Base-by-base conservation (phyloP, 176 grass and related monocot species). In the Echinochloa phyllopogon region DNA sequence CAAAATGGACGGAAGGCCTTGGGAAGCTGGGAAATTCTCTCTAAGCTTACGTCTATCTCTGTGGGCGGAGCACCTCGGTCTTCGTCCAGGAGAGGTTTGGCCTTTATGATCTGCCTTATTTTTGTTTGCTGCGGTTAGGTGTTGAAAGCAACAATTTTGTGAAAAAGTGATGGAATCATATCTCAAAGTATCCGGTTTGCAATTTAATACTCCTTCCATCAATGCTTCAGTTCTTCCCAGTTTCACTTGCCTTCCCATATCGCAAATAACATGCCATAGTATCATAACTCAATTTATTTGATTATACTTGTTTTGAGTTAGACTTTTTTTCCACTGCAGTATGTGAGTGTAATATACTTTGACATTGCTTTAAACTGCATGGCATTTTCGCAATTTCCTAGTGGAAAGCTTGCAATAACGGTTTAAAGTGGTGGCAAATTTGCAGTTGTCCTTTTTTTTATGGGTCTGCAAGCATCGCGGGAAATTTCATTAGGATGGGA, bases 11-110 rank as follows among this genome's bases (percentile, higher is more conserved):
- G 96, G 93, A 81, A 99, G 84, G 77, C 89, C 91, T 73, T 96
- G 94, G 92, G 94, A 96, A 87, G 96, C 91, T 83, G 96, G 96
- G 69, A 99, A 91, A 69, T 99, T 96, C 66, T 90, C 96, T 70
- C 88, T 82, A 78, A 94, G 96, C 71, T 51, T 98, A 40, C 93
- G 96, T n/a, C 87, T 98, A 21, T 90, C 96, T 68, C 69, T 98
- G 23, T 98, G 96, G 96, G 76, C 83, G 15, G 96, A 98, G 84
- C 96, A 98, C 86, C 93, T 98, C 87, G 96, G 96, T 81, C 89
- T 98, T 88, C 96, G 72, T 56, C 79, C 76, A 86, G 87, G 82
- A 85, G 96, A 98, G 93, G 96, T 98, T 87, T 84, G 85, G 86
- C 53, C 55, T 37, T 48, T 85, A 72, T 69, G 27, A 27, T 48